Base-by-base conservation (phyloP, 331 rosid genomes). In the Malus hybrid region DNA sequence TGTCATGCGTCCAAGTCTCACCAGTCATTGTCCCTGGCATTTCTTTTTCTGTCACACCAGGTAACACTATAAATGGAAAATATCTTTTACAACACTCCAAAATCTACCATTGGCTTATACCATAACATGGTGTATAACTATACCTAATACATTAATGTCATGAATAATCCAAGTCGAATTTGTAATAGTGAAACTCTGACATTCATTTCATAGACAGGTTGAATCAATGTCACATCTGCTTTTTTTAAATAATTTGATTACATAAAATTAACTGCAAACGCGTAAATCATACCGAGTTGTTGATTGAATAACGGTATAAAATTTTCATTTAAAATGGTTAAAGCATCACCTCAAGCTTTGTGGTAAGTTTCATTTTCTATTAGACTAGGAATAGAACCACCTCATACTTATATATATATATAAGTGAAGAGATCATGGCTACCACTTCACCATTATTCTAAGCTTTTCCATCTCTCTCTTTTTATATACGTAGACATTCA, bases 1-100 rank as follows among this genome's bases (percentile, higher is more conserved):
- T 86, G 68, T 81, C 73, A 66, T 80, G 72, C 77, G 20, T 86
- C 90, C 85, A 77, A 79, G 86, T 86, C 81, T 63, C 61, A 28
- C 68, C 24, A 53, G 55, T 63, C 65, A 74, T 36, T 10, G 6
- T 13, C 55, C 56, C 33, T 34, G 77, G 69, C 63, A 73, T 15
- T 50, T 50, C 56, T 50, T 15, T 36, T 36, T 36, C 44, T 36
- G 11, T 50, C 56, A 50, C n/a, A 50, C 16, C 56, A 50, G 18
- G 56, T 6, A 48, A 14, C 56, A 50, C 18, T 2, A 50, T 50
- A 50, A 2, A 15, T 50, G 56, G n/a, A 61, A 62, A 10, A 36
- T 36, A 73, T 61, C 77, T 36, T 62, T 10, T 48, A 42, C 44
- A 15, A 39, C 3, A 16, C 18, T 39, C 68, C 68, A 58, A 72